phyloP scores from a whole-genome alignment of 2,329 filamentous ascomycete species.

The Trichoderma semiorbis region DNA sequence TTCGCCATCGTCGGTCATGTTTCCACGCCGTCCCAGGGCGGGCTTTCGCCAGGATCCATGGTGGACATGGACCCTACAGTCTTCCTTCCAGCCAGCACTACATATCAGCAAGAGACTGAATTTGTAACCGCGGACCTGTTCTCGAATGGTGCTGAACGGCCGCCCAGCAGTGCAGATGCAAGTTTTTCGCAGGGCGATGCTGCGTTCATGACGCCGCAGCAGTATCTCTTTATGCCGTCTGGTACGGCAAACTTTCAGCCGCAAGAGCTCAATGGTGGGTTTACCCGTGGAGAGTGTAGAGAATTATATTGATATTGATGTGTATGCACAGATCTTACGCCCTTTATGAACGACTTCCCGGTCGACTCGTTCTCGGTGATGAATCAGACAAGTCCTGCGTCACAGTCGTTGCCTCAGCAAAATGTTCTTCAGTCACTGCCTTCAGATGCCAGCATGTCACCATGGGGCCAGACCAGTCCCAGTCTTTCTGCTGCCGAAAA shows the following conservation, averaged over 20 bases:
- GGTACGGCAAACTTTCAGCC: conserved; percentile 24
- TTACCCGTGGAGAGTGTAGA: neutral
- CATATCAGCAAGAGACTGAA: conserved; percentile 27
- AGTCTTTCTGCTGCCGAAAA: conserved; percentile 28
- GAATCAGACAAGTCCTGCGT: conserved; percentile 33
- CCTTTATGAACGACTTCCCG: conserved; percentile 34
- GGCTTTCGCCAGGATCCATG: conserved; percentile 42
- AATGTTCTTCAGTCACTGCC: conserved; percentile 28
- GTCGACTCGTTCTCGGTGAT: conserved; percentile 28
- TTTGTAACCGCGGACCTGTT: conserved; percentile 27
- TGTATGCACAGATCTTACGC: conserved; percentile 27
- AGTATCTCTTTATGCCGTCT: conserved; percentile 38
- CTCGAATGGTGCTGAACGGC: conserved; percentile 26
- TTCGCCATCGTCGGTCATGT: conserved; percentile 46
- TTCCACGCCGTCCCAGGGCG: conserved; percentile 29
- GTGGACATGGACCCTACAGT: conserved; percentile 37
- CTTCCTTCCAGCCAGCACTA: conserved; percentile 34
- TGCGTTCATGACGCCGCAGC: conserved; percentile 37
- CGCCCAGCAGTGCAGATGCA: conserved; percentile 22
- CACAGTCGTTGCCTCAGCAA: conserved; percentile 34
- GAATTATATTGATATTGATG: neutral
- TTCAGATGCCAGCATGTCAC: conserved; percentile 17
- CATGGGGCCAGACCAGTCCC: conserved; percentile 42
- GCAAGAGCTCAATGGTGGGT: conserved; percentile 33
- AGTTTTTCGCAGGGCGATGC: conserved; percentile 32